Evolutionary conservation across 257 asterid genomes (phyloP), one percentile per base, ranked within the genome.

Genomic region (Lithospermum erythrorhizon): DNA sequence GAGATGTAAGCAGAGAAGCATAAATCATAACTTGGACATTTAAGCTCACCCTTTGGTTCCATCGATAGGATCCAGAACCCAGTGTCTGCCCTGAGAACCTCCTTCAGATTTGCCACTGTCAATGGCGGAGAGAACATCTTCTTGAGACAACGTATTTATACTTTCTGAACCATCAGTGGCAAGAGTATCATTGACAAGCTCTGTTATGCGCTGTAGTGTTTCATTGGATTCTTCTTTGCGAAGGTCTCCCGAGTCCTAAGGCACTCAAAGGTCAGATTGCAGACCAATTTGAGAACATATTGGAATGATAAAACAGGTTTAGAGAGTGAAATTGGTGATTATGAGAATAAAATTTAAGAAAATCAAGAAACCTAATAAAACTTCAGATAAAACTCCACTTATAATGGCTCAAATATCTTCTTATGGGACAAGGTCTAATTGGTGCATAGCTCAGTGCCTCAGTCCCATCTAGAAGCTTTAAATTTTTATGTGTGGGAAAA

Each of bases 11-110:
- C 7, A 35, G 45, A 35, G 9, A 35, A 23, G 57, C 6, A 49
- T 49, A 25, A 24, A 23, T 19, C 41, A 58, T 9, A 23, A 41
- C 45, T 68, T 20, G 14, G 53, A 61, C 56, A 57, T 63, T 41
- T 56, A 72, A 59, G 53, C 84, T 62, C 72, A 93, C 99, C 99
- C 99, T 79, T 93, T 89, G 32, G 99, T 93, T 53, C 99, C 97
- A 72, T 93, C 99, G 62, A 93, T 86, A 59, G 99, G 99, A 80
- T 93, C 99, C 82, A 93, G 74, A 80, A 93, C 96, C 99, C 99
- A 93, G 77, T 93, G 99, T 73, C 79, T 93, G 55, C 96, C 99
- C 55, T 71, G 79, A 53, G 97, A 79, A 65, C 99, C 99, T 48
- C 99, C 99, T 78, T 81, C 94, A 72, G 97, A 93, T 75, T 76